These are phyloP conservation scores for Brassica nigra DNA, from an alignment of 345 rosid genomes.

Conservation along the genomic window DNA sequence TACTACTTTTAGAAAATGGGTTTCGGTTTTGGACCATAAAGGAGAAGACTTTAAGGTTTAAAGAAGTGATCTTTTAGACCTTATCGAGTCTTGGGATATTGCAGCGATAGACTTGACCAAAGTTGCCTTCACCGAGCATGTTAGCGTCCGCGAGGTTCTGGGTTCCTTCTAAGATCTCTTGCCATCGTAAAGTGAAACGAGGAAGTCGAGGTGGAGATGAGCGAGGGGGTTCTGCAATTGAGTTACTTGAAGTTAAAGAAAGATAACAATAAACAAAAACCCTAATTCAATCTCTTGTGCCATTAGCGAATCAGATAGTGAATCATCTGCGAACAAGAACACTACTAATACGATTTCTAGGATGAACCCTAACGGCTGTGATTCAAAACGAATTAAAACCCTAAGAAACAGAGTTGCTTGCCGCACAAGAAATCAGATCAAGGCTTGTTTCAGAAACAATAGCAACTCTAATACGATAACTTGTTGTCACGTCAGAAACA, in stretches of 20 bases:
- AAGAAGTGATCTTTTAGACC: not conserved
- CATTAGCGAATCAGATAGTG: not conserved
- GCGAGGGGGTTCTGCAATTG: not conserved
- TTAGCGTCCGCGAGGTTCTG: accelerated
- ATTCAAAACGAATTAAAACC: not conserved
- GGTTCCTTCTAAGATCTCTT: not conserved
- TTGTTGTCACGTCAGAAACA: too few relatives aligned
- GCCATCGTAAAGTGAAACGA: not conserved
- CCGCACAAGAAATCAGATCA: not conserved
- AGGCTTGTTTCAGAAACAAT: too few relatives aligned
- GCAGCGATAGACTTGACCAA: constrained; percentile 31
- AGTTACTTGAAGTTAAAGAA: not conserved
- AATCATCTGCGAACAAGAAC: not conserved
- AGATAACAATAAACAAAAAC: not conserved
- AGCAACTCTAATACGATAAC: too few relatives aligned
- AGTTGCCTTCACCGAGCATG: constrained; percentile 11
- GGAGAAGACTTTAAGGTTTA: not conserved
- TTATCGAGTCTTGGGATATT: not conserved
- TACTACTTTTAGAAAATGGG: not conserved
- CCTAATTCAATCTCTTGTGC: not conserved
- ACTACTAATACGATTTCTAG: too few relatives aligned
- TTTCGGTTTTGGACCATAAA: not conserved
- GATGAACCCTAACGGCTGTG: too few relatives aligned
- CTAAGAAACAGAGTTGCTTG: constrained; percentile 5
- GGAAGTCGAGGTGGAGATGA: not conserved